These are phyloP conservation scores for Nadsonia fulvescens DNA, from an alignment of 805 yeast species.

Conservation along the genomic window DNA sequence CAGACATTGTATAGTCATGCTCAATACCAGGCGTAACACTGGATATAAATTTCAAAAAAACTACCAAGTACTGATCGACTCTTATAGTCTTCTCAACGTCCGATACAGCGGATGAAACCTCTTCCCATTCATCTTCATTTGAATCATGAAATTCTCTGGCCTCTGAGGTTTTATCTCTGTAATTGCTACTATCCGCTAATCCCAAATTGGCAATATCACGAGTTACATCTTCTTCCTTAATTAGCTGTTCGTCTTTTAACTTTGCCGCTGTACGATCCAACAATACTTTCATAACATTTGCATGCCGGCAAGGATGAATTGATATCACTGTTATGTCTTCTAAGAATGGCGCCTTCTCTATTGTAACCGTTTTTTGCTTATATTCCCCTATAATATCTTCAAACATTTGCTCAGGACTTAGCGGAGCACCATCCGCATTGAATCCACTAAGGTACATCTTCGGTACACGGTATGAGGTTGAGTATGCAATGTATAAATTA, in stretches of 20 bases:
- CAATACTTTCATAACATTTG: conserved; percentile 80
- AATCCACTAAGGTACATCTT: conserved; percentile 84
- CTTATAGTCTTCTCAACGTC: conserved; percentile 34
- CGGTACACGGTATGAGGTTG: conserved; percentile 91
- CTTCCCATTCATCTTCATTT: conserved; percentile 40
- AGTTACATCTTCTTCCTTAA: conserved; percentile 9
- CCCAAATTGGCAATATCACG: conserved; percentile 30
- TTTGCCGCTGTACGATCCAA: conserved; percentile 49
- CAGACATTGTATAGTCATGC: conserved; percentile 97
- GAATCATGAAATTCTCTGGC: conserved; percentile 9
- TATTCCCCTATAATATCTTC: conserved; percentile 87
- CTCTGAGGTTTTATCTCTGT: conserved; percentile 10
- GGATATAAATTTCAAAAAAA: conserved; percentile 83
- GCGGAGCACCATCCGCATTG: conserved; percentile 65
- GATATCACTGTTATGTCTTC: conserved; percentile 60
- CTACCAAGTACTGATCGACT: conserved; percentile 79
- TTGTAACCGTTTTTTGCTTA: conserved; percentile 89
- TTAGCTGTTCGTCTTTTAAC: conserved; percentile 10
- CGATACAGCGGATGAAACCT: conserved; percentile 22
- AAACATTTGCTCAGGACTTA: conserved; percentile 79
- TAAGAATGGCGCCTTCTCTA: conserved; percentile 77
- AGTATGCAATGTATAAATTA: conserved; percentile 79
- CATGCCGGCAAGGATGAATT: conserved; percentile 92
- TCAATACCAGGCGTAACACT: conserved; percentile 97
- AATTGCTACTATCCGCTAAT: conserved; percentile 15